These are phyloP conservation scores for Cinchona pubescens DNA, from an alignment of 257 asterid species.

Conservation along the genomic window DNA sequence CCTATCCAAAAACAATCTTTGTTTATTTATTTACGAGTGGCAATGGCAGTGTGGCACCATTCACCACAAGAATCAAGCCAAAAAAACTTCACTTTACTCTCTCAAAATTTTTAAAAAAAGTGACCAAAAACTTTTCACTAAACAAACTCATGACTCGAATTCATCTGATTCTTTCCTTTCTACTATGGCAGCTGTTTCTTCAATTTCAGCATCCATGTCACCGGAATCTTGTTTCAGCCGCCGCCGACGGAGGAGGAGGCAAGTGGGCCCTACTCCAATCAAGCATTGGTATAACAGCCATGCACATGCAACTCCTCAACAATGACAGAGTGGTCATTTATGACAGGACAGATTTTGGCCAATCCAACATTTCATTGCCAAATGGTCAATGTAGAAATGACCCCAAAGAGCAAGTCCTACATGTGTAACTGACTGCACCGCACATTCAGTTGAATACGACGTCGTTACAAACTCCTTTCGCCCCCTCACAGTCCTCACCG, in stretches of 20 bases:
- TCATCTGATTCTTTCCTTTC: constrained; percentile 14
- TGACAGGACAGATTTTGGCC: constrained; percentile 50
- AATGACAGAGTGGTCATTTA: constrained; percentile 47
- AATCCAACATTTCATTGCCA: constrained; percentile 43
- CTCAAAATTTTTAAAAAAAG: neutral
- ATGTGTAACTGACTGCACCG: constrained; percentile 48
- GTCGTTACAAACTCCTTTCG: constrained; percentile 34
- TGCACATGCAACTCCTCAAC: constrained; percentile 62
- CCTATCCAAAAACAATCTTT: too few relatives aligned
- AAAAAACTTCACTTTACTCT: neutral
- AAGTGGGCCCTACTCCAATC: constrained; percentile 37
- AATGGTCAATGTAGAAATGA: constrained; percentile 35
- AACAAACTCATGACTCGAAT: constrained; percentile 9
- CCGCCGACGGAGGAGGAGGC: constrained; percentile 30
- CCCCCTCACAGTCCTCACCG: constrained; percentile 42
- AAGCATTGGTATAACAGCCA: constrained; percentile 45
- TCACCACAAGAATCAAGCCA: neutral
- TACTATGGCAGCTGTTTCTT: constrained; percentile 19
- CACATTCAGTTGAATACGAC: constrained; percentile 54
- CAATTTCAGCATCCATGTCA: neutral
- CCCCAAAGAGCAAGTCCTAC: constrained; percentile 20
- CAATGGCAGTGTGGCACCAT: neutral
- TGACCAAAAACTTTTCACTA: neutral
- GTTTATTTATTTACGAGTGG: too few relatives aligned
- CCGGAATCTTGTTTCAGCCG: neutral